Evolutionary conservation across 176 grass and related monocot genomes (phyloP).

Genomic region (Metroxylon sagu): DNA sequence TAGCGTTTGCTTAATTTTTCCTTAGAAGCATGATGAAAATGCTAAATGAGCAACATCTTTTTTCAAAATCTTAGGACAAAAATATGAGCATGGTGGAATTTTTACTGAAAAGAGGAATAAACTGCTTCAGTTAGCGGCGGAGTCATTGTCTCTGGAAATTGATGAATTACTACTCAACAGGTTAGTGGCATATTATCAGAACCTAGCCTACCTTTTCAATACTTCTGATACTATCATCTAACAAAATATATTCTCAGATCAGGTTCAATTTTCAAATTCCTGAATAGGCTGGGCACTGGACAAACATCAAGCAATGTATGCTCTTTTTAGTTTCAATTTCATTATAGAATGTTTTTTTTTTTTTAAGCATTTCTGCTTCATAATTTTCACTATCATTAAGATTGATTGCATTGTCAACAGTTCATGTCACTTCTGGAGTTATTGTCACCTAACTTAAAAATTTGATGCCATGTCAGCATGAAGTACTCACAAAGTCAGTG

Average conservation of each 20-base stretch:
- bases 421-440: too few relatives aligned
- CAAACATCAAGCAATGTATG: constrained; percentile 32
- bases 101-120: constrained; percentile 71
- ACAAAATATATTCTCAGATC: constrained; percentile 40
- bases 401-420: too few relatives aligned
- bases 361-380: too few relatives aligned
- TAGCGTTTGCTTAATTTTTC: too few relatives aligned
- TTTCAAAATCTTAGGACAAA: constrained; percentile 25
- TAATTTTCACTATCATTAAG: too few relatives aligned
- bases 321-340: not conserved
- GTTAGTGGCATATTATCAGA: constrained; percentile 22
- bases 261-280: constrained; percentile 40
- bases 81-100: constrained; percentile 32
- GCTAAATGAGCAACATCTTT: not conserved
- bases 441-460: not conserved
- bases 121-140: constrained; percentile 53
- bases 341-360: constrained; percentile 5
- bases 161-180: constrained; percentile 53
- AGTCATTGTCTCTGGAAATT: constrained; percentile 38
- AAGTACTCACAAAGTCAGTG: not conserved
- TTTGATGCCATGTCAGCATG: constrained; percentile 3
- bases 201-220: constrained; percentile 1
- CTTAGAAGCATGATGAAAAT: too few relatives aligned
- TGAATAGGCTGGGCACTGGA: constrained; percentile 41
- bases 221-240: constrained; percentile 1